Percentiles rank a stretch among this genome's conserved stretches.
phyloP scores from a whole-genome alignment of 306 rosid genomes.

The Malus orientalis region DNA sequence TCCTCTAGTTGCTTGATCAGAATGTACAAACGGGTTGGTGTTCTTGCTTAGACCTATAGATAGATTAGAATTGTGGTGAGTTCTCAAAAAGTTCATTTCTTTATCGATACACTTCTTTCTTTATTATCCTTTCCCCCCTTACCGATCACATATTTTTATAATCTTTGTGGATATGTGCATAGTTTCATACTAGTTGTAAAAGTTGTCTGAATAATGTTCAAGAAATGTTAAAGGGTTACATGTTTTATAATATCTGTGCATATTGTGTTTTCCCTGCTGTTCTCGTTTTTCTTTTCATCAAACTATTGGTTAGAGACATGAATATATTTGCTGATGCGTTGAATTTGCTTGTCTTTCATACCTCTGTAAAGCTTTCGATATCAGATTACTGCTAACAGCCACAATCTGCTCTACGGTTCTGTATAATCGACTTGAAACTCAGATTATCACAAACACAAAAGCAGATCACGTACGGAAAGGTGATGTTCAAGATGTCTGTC shows the following conservation, averaged over 20 bases:
- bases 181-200: background rate
- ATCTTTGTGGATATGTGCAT: background rate
- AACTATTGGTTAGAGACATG: background rate
- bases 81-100: background rate
- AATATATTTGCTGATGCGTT: background rate
- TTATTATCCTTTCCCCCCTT: background rate
- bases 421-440: background rate
- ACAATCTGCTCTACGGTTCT: background rate
- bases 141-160: background rate
- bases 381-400: background rate
- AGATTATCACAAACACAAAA: background rate
- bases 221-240: background rate
- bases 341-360: background rate
- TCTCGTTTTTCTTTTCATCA: background rate
- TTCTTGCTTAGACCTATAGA: background rate
- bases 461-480: background rate
- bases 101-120: background rate
- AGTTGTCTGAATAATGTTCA: background rate
- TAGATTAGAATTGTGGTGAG: background rate
- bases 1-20: constrained; percentile 47
- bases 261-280: background rate
- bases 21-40: background rate
- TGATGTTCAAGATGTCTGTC: background rate
- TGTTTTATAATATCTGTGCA: background rate
- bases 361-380: background rate